Evolutionary conservation across 257 asterid genomes (phyloP).

Genomic region (Lantana camara): DNA sequence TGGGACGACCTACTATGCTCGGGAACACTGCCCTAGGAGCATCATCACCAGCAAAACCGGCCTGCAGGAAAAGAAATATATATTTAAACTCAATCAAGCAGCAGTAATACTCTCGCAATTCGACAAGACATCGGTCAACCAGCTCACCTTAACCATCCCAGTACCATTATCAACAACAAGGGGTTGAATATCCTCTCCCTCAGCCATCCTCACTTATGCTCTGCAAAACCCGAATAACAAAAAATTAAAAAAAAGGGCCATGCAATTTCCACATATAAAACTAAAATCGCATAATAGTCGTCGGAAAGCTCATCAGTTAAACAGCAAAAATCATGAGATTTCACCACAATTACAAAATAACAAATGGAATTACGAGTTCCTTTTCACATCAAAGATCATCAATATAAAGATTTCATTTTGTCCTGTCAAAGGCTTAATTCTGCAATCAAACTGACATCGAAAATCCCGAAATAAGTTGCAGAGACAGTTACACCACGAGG

Average conservation of each 20-base stretch:
- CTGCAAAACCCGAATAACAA: conserved; percentile 2
- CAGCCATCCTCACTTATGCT: conserved; percentile 42
- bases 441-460: background rate
- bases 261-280: background rate
- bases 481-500: background rate
- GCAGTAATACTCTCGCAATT: background rate
- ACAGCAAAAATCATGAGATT: background rate
- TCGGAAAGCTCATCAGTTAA: background rate
- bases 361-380: too few species aligned
- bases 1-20: conserved; percentile 49
- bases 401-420: background rate
- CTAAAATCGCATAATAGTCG: background rate
- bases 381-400: background rate
- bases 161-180: conserved; percentile 57
- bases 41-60: conserved; percentile 57
- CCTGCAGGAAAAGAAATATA: conserved; percentile 25
- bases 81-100: background rate
- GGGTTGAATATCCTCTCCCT: conserved; percentile 47
- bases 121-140: background rate
- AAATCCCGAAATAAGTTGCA: background rate
- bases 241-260: background rate
- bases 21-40: conserved; percentile 57
- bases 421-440: background rate
- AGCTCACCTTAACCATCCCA: conserved; percentile 53
- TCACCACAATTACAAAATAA: too few species aligned